Evolutionary conservation across 2,329 filamentous ascomycete species (phyloP).

Genomic region (Bipolaris gigantea): DNA sequence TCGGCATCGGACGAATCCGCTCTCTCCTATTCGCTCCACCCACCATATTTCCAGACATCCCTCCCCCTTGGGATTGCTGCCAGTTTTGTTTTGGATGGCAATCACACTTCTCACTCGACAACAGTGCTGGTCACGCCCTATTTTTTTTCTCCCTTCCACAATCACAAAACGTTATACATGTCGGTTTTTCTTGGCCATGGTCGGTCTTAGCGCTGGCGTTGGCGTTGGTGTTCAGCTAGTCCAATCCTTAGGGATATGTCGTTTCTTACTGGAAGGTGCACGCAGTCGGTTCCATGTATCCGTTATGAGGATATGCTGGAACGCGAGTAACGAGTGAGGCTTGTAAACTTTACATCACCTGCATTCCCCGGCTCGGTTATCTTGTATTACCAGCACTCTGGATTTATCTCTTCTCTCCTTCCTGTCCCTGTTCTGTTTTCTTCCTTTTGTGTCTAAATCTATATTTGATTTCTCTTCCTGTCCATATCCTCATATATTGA

Average conservation of each 20-base stretch:
- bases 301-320: neutral
- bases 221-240: constrained; percentile 12
- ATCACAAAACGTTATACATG: neutral
- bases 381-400: neutral
- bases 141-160: neutral
- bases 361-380: neutral
- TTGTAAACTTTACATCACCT: neutral
- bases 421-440: neutral
- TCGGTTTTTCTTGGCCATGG: constrained; percentile 5
- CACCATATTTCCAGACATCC: neutral
- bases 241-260: constrained; percentile 1
- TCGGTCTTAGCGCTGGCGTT: constrained; percentile 21
- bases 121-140: constrained; percentile 22
- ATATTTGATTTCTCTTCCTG: neutral
- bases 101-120: neutral
- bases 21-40: neutral
- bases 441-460: neutral
- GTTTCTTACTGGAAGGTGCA: constrained; percentile 1
- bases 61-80: neutral
- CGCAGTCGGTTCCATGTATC: neutral
- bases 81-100: neutral
- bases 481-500: neutral
- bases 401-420: neutral
- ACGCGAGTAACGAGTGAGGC: neutral
- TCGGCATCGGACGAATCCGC: neutral